Evolutionary conservation across 2,329 filamentous ascomycete species (phyloP), one percentile per base, ranked within the genome.

Genomic region (Pestalotiopsis sp.): DNA sequence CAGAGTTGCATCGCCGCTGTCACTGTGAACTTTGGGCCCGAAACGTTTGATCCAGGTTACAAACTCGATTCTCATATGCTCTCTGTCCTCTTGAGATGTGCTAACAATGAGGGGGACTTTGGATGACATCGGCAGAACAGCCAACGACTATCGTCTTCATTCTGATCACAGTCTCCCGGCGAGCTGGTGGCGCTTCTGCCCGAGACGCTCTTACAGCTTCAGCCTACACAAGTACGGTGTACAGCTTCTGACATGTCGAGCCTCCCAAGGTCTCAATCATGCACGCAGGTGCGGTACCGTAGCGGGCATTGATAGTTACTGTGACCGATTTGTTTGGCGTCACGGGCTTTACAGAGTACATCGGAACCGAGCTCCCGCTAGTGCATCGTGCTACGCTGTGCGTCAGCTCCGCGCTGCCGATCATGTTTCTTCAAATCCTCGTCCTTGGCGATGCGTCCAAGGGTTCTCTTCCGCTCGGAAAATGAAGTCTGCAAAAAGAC

Each of bases 281-380:
- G 27, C 27, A 31, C 27, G 27, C 27, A 31, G 27, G 27, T 31
- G 7, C 27, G 27, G 27, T 31, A 31, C 27, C 27, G 27, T 31
- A 31, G 27, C 27, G 27, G 27, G 6, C 27, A 7, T 31, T 7
- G 27, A 31, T 31, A 31, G n/a, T 20, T 23, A 25, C 27, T 13
- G 57, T 14, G 27, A 31, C 25, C 25, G 27, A 31, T 59, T 59
- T 14, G 14, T 31, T 23, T 60, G 25, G 57, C 57, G 57, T n/a
- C 57, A 14, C 20, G 17, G 31, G n/a, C 60, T 11, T 39, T 45
- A 12, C 27, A 31, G 27, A 31, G 27, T 6, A 31, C 60, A 63
- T 63, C 60, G 60, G 60, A n/a, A 63, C 36, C 31, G 14, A 17
- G 25, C 38, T 63, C 60, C 60, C 60, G 60, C 38, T 63, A 63